phyloP scores from a whole-genome alignment of 768 basidiomycete genomes.

The Ramaria sp. region DNA sequence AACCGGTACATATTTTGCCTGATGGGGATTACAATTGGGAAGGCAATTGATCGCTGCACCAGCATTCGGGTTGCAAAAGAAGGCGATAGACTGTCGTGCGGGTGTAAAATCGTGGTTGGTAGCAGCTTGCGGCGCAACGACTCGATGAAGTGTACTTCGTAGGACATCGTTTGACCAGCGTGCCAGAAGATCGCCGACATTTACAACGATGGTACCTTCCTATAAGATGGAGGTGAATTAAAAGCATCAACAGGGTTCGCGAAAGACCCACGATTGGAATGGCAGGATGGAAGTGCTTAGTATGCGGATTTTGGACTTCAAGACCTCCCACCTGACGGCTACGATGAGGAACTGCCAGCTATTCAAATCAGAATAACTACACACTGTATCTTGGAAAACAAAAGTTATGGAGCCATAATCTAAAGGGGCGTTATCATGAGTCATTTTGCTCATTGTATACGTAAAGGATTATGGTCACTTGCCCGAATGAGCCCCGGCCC shows the following conservation, averaged over 20 bases:
- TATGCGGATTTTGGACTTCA: conserved; percentile 74
- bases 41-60: conserved; percentile 57
- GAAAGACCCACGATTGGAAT: conserved; percentile 53
- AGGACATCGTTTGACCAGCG: conserved; percentile 80
- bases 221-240: conserved; percentile 18
- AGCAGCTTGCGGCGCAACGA: conserved; percentile 58
- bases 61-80: conserved; percentile 80
- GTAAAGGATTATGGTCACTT: background rate
- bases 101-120: conserved; percentile 50
- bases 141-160: conserved; percentile 72
- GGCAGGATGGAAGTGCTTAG: conserved; percentile 59
- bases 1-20: conserved; percentile 56
- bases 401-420: conserved; percentile 79
- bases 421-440: conserved; percentile 15
- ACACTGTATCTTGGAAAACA: conserved; percentile 66
- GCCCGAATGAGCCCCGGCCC: conserved; percentile 78
- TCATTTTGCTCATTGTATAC: background rate
- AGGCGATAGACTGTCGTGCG: conserved; percentile 68
- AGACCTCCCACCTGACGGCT: conserved; percentile 56
- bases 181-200: conserved; percentile 69
- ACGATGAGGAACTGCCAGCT: conserved; percentile 2
- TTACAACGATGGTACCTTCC: conserved; percentile 76
- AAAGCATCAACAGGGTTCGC: background rate
- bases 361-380: conserved; percentile 8
- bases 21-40: conserved; percentile 41